A percentile compares a stretch with the other conserved stretches of the same genome.
Conservation (phyloP, 768 basidiomycete genomes). For the Auricularia auricula-judae region DNA sequence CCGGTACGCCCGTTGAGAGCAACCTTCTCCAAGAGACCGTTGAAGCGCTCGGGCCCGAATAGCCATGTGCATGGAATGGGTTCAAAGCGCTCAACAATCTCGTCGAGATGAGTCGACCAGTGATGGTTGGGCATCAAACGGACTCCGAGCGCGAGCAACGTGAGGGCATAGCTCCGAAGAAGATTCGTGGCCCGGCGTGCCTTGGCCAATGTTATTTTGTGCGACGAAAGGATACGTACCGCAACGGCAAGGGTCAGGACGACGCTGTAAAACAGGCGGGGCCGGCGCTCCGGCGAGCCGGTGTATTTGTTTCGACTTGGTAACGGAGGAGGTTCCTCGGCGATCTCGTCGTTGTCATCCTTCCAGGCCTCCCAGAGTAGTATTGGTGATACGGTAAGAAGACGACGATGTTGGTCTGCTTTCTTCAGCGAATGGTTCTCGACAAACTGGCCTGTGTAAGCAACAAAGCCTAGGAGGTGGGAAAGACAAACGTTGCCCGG, state of each 20-base stretch:
- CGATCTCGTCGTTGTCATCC: conserved; percentile 13
- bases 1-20: conserved; percentile 22
- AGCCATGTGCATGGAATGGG: conserved; percentile 13
- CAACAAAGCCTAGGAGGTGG: too few species aligned
- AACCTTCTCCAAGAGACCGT: conserved; percentile 22
- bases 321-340: conserved; percentile 9
- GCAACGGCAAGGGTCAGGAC: neutral
- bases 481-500: too few species aligned
- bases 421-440: too few species aligned
- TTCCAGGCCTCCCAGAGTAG: too few species aligned
- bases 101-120: neutral
- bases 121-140: neutral
- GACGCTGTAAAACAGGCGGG: neutral
- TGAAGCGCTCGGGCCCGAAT: conserved; percentile 25
- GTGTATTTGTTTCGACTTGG: conserved; percentile 11
- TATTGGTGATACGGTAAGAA: too few species aligned
- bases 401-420: too few species aligned
- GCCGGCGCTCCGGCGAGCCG: neutral
- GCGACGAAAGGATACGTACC: neutral
- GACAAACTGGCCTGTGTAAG: too few species aligned
- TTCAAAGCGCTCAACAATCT: neutral
- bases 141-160: neutral
- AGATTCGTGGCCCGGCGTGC: neutral
- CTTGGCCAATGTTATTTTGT: neutral
- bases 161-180: neutral